These are phyloP conservation scores for Vanderwaltozyma verrucispora DNA, from an alignment of 805 yeast species.

Conservation along the genomic window DNA sequence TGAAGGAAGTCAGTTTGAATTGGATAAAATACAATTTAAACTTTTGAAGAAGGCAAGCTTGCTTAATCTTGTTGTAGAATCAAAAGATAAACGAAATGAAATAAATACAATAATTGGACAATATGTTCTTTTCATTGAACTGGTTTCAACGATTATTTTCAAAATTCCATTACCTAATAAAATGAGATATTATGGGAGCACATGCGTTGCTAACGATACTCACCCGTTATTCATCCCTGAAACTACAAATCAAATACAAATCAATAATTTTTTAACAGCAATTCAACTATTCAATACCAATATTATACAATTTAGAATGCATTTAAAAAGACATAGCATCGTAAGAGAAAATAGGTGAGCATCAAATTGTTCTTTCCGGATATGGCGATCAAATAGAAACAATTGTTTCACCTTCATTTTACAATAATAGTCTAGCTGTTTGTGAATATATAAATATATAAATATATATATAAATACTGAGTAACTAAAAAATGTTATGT, in stretches of 20 bases:
- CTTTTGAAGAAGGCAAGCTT: constrained; percentile 5
- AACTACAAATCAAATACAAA: background rate
- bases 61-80: constrained; percentile 2
- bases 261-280: background rate
- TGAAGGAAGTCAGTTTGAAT: background rate
- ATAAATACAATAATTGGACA: constrained; percentile 21
- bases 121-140: constrained; percentile 1
- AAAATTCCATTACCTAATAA: constrained; percentile 2
- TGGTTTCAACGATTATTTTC: background rate
- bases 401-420: too few species aligned
- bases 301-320: constrained; percentile 1
- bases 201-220: background rate
- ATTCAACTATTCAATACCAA: constrained; percentile 1
- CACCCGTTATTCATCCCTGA: constrained; percentile 1
- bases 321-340: background rate
- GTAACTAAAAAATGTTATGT: too few species aligned
- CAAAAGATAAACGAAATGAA: constrained; percentile 5
- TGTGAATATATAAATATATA: too few species aligned
- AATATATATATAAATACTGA: too few species aligned
- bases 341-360: background rate
- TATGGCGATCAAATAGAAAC: too few species aligned
- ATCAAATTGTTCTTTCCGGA: too few species aligned
- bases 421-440: too few species aligned
- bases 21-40: constrained; percentile 3
- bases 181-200: constrained; percentile 1